Evolutionary conservation across 176 grass and related monocot genomes (phyloP).

Genomic region (Zizania latifolia): DNA sequence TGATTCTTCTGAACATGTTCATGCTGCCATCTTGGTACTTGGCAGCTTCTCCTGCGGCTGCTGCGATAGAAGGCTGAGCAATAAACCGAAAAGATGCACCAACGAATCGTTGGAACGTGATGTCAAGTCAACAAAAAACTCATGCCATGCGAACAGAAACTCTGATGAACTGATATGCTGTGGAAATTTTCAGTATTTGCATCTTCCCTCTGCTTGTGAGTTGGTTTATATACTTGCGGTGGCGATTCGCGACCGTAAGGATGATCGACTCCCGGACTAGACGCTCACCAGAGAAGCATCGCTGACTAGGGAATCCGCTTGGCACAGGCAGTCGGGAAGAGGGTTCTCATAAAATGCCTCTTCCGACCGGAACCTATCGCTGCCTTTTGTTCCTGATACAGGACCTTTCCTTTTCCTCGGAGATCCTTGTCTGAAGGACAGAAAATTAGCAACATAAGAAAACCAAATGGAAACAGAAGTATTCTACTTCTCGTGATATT

Average conservation of each 20-base stretch:
- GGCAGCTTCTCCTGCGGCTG: neutral
- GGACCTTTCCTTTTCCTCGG: slow-evolving; percentile 80
- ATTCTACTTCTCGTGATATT: neutral
- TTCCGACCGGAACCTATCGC: slow-evolving; percentile 76
- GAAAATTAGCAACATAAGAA: slow-evolving; percentile 14
- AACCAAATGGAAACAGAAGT: neutral
- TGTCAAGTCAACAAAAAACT: neutral
- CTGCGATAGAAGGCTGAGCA: neutral
- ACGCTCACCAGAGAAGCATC: slow-evolving; percentile 17
- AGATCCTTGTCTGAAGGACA: slow-evolving; percentile 71
- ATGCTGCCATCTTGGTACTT: neutral
- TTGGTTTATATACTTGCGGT: slow-evolving; percentile 24
- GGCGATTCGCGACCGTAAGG: neutral
- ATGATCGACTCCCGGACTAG: neutral
- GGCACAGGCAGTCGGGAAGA: slow-evolving; percentile 84
- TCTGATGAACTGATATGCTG: neutral
- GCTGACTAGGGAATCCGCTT: slow-evolving; percentile 12
- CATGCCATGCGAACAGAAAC: neutral
- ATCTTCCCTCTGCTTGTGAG: neutral
- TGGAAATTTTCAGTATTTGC: neutral
- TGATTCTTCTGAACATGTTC: neutral
- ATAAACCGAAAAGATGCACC: neutral
- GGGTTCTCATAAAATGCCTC: slow-evolving; percentile 99
- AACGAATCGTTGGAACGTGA: neutral
- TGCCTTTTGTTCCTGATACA: slow-evolving; percentile 71